A percentile compares a stretch with the other conserved stretches of the same genome.
Conservation (phyloP, 768 basidiomycete species). For the Candolleomyces aberdarensis region DNA sequence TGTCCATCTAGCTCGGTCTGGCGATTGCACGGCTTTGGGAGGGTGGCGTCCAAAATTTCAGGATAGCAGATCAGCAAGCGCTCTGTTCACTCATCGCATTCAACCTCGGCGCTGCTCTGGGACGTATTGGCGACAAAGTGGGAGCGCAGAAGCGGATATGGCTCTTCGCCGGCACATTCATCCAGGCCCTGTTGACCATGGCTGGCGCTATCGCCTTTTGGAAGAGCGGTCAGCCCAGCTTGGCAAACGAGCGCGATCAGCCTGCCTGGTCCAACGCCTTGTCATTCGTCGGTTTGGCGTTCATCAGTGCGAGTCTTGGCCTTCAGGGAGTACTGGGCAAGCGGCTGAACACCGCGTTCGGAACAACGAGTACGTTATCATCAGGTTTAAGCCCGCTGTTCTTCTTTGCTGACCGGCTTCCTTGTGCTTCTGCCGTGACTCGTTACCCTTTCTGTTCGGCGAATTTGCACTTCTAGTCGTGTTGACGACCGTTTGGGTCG, state of each 20-base stretch:
- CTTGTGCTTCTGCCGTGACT: background rate
- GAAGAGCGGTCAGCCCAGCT: conserved; percentile 57
- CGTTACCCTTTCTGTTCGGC: background rate
- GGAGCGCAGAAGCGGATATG: conserved; percentile 72
- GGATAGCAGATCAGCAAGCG: conserved; percentile 81
- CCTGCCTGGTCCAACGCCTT: conserved; percentile 69
- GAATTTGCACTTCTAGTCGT: conserved; percentile 47
- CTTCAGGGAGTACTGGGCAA: conserved; percentile 87
- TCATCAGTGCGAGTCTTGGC: conserved; percentile 80
- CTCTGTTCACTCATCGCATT: conserved; percentile 78
- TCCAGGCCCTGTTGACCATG: conserved; percentile 79
- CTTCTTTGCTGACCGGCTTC: background rate
- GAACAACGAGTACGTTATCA: conserved; percentile 60
- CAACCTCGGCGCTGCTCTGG: conserved; percentile 71
- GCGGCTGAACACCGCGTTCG: conserved; percentile 74
- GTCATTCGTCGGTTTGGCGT: conserved; percentile 70
- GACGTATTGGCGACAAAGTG: conserved; percentile 80
- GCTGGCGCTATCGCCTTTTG: conserved; percentile 66
- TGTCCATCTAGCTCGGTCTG: conserved; percentile 56
- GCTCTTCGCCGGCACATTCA: conserved; percentile 67
- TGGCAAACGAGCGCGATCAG: conserved; percentile 51
- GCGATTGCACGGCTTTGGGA: conserved; percentile 82
- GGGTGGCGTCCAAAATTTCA: conserved; percentile 60
- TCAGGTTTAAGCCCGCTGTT: background rate
- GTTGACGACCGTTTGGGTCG: conserved; percentile 86